Percentiles rank a stretch among this genome's conserved stretches.
Conservation (phyloP, 225 moss, liverwort and hornwort species). For the Marchantia polymorpha region DNA sequence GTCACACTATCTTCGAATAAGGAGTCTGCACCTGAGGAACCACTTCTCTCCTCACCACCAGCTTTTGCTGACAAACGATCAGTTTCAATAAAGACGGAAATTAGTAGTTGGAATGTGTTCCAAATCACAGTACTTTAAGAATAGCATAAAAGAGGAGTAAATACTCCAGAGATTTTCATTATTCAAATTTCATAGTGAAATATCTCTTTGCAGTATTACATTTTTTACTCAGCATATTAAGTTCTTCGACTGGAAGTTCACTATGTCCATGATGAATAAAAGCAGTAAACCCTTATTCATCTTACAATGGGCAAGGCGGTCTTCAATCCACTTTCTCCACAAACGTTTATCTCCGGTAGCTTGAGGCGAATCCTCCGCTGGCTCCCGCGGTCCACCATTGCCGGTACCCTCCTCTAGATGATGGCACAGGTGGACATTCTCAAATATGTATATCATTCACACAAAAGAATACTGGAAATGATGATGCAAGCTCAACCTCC, state of each 20-base stretch:
- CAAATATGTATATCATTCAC: neutral
- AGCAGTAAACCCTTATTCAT: no score
- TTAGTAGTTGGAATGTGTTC: neutral
- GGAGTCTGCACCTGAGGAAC: neutral
- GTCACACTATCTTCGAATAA: constrained; percentile 5
- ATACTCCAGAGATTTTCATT: no score
- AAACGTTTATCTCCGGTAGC: constrained; percentile 34
- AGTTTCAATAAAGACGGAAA: neutral
- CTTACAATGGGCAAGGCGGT: constrained; percentile 40
- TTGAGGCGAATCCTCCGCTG: constrained; percentile 19
- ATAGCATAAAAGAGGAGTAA: no score
- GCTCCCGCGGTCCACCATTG: constrained; percentile 15
- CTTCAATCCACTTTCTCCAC: constrained; percentile 55
- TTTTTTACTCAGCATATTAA: no score
- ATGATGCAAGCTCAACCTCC: neutral
- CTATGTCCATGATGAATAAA: no score
- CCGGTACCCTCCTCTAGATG: constrained; percentile 14
- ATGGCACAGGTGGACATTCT: neutral
- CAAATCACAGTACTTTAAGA: no score
- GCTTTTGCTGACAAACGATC: neutral
- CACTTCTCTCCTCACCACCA: constrained; percentile 1
- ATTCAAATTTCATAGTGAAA: no score
- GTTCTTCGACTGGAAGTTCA: no score
- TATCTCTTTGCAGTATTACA: no score
- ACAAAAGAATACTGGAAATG: neutral